These are phyloP conservation scores for Trametes cingulata DNA, from an alignment of 768 basidiomycete species.

Conservation along the genomic window DNA sequence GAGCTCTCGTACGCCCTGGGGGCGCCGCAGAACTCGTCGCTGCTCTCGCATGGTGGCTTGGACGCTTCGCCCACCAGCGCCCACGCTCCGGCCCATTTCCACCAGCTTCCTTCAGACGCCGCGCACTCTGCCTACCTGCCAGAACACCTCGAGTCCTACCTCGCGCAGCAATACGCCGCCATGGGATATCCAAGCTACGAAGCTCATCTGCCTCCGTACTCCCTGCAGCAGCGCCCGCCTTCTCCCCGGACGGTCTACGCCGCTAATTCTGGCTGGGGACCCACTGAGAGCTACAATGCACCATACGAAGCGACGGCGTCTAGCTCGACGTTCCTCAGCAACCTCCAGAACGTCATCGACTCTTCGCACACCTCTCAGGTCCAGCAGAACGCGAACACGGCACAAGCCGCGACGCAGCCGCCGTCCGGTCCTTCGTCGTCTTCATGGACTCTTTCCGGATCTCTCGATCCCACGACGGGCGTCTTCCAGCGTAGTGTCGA, in stretches of 20 bases:
- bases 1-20: constrained; percentile 24
- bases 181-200: neutral
- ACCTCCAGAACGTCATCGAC: constrained; percentile 10
- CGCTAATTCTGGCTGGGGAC: constrained; percentile 10
- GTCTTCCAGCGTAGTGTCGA: constrained; percentile 66
- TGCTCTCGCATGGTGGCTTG: constrained; percentile 4
- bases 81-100: neutral
- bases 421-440: constrained; percentile 20
- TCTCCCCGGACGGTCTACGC: constrained; percentile 13
- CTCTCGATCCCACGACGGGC: constrained; percentile 63
- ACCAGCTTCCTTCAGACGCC: neutral
- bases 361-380: constrained; percentile 11
- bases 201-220: neutral
- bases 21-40: constrained; percentile 8
- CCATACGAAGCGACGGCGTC: constrained; percentile 1
- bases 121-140: constrained; percentile 7
- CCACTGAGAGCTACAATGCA: neutral
- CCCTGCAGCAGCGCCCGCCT: constrained; percentile 7
- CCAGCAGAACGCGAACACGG: neutral
- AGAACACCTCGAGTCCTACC: constrained; percentile 5
- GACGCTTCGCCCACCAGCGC: neutral
- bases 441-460: constrained; percentile 48
- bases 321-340: constrained; percentile 5
- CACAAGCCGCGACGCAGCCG: neutral
- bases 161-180: neutral